Percentiles rank a stretch among this genome's conserved stretches.
These are phyloP conservation scores for Candolleomyces efflorescens DNA, from an alignment of 768 basidiomycete species.

Conservation along the genomic window DNA sequence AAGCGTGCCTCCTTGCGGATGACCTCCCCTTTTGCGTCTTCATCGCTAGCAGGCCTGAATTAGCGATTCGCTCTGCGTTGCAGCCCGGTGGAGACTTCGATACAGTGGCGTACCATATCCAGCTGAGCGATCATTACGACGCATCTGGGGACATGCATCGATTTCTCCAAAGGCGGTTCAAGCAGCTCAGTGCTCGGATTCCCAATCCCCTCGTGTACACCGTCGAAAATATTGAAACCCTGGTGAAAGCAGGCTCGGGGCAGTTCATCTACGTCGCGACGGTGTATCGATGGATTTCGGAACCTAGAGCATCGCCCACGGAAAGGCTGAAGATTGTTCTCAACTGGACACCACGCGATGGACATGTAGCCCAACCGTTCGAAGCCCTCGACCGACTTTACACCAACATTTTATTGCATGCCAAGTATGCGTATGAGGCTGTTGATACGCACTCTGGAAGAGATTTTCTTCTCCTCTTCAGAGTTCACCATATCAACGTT, in stretches of 20 bases:
- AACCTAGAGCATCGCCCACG: neutral
- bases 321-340: neutral
- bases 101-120: neutral
- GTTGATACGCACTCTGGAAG: neutral
- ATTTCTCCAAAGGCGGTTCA: neutral
- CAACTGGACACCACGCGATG: neutral
- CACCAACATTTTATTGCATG: neutral
- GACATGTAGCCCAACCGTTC: neutral
- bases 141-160: neutral
- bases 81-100: neutral
- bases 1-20: neutral
- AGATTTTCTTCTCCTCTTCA: neutral
- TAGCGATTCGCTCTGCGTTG: neutral
- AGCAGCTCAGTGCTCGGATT: neutral
- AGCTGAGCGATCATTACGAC: neutral
- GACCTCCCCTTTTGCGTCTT: neutral
- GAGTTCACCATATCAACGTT: neutral
- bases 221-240: neutral
- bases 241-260: neutral
- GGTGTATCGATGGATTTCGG: neutral
- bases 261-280: conserved; percentile 6
- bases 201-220: neutral
- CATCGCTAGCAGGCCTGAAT: conserved; percentile 2
- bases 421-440: neutral
- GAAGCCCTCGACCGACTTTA: neutral